phyloP scores from a whole-genome alignment of 2,329 filamentous ascomycete species.

The Trichoderma sp. region DNA sequence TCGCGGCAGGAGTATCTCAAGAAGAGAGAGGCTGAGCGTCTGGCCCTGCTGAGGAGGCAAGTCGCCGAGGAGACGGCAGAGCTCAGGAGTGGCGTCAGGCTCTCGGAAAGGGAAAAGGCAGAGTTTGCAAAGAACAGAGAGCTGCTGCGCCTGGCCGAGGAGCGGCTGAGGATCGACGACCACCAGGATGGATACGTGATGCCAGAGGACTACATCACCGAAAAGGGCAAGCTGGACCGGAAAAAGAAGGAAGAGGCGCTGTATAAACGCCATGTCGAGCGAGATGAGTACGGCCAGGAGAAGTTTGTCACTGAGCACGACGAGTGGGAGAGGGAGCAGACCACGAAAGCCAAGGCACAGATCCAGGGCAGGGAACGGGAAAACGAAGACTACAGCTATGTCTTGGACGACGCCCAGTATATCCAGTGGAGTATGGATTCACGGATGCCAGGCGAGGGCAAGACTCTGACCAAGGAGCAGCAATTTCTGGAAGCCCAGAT shows the following conservation, averaged over 20 bases:
- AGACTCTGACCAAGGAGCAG: constrained; percentile 73
- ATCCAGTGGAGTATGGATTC: constrained; percentile 81
- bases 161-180: constrained; percentile 83
- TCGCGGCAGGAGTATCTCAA: constrained; percentile 91
- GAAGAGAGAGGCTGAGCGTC: constrained; percentile 82
- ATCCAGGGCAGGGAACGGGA: constrained; percentile 71
- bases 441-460: constrained; percentile 67
- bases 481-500: constrained; percentile 75
- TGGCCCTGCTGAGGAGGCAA: constrained; percentile 84
- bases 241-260: constrained; percentile 87
- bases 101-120: constrained; percentile 76
- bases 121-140: constrained; percentile 90
- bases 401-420: constrained; percentile 85
- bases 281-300: constrained; percentile 83
- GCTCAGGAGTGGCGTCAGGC: constrained; percentile 67
- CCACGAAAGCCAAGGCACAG: constrained; percentile 81
- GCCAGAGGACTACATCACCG: constrained; percentile 92
- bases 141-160: constrained; percentile 75
- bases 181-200: constrained; percentile 88
- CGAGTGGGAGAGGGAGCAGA: constrained; percentile 91
- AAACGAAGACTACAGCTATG: constrained; percentile 85
- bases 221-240: constrained; percentile 83
- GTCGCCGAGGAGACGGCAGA: constrained; percentile 86
- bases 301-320: constrained; percentile 91
- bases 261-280: constrained; percentile 86